Evolutionary conservation across 2,329 filamentous ascomycete genomes (phyloP).

Genomic region (Bertia moriformis): DNA sequence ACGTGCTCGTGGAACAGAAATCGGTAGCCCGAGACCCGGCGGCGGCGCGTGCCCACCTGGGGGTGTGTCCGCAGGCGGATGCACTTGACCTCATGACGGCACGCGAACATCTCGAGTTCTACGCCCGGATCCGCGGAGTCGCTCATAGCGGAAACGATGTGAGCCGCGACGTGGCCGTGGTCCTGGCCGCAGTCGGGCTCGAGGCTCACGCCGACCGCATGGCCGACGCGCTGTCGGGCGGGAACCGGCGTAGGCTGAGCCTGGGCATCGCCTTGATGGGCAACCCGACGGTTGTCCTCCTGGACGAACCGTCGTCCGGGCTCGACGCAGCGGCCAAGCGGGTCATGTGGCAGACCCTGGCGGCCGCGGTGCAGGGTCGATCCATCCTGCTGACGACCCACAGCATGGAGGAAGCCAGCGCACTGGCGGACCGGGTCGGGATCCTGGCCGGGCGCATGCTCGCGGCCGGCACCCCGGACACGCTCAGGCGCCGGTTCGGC

Average conservation of each 20-base stretch:
- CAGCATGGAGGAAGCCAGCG: conserved; percentile 89
- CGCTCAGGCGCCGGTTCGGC: conserved; percentile 61
- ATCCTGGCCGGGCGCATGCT: conserved; percentile 81
- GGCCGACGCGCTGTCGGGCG: conserved; percentile 68
- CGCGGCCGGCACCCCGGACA: conserved; percentile 62
- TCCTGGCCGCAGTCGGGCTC: conserved; percentile 71
- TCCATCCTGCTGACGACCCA: conserved; percentile 81
- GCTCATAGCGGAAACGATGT: too few relatives aligned
- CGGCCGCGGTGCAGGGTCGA: conserved; percentile 59
- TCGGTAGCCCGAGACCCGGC: conserved; percentile 62
- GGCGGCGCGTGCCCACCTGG: conserved; percentile 60
- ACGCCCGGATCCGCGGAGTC: conserved; percentile 71
- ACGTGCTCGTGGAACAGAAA: conserved; percentile 66
- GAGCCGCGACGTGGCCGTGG: conserved; percentile 61
- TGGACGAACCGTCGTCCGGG: conserved; percentile 79
- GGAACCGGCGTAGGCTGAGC: conserved; percentile 85
- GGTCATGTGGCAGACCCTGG: conserved; percentile 81
- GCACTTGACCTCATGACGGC: conserved; percentile 88
- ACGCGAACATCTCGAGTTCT: conserved; percentile 72
- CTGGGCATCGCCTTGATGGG: conserved; percentile 85
- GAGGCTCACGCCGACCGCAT: conserved; percentile 57
- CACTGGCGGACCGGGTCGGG: conserved; percentile 67
- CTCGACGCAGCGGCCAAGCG: conserved; percentile 85
- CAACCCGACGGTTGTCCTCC: conserved; percentile 71
- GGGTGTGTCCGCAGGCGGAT: conserved; percentile 82